Percentiles rank a stretch among this genome's conserved stretches.
Evolutionary conservation across 2,329 filamentous ascomycete species (phyloP).

Genomic region (Pezicula neosporulosa): DNA sequence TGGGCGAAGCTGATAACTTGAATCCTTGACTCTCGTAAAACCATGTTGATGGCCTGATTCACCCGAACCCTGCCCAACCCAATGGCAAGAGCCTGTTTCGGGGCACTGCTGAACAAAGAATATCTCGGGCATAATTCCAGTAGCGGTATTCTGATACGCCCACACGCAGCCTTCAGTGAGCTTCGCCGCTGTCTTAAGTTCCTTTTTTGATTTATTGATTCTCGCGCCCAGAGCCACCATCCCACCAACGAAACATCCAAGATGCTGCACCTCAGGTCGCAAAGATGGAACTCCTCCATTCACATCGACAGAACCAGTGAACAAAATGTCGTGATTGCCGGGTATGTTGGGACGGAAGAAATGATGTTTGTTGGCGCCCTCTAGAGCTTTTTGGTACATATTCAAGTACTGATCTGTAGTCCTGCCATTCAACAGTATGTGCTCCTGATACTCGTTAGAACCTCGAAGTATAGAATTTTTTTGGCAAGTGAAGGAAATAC

Average conservation of each 20-base stretch:
- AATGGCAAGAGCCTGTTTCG: neutral
- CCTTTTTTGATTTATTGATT: conserved; percentile 40
- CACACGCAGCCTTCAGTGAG: conserved; percentile 54
- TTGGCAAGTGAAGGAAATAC: conserved; percentile 30
- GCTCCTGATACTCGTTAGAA: conserved; percentile 46
- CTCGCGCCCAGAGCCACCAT: conserved; percentile 44
- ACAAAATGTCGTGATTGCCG: conserved; percentile 57
- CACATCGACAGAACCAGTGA: conserved; percentile 41
- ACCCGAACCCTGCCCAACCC: neutral
- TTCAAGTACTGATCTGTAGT: conserved; percentile 51
- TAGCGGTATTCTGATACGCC: conserved; percentile 51
- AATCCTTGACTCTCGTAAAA: conserved; percentile 6
- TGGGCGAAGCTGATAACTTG: conserved; percentile 49
- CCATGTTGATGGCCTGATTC: conserved; percentile 36
- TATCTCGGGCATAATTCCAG: conserved; percentile 57
- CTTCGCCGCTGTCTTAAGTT: conserved; percentile 43
- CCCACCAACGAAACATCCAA: conserved; percentile 46
- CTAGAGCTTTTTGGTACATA: conserved; percentile 61
- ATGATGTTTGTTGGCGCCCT: conserved; percentile 56
- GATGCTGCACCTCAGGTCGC: conserved; percentile 39
- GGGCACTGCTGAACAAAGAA: conserved; percentile 42
- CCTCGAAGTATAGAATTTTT: conserved; percentile 27
- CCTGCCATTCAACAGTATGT: conserved; percentile 1
- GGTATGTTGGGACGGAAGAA: conserved; percentile 69
- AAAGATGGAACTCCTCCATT: conserved; percentile 9